These are phyloP conservation scores for Brassica juncea DNA, from an alignment of 345 rosid genomes.

Conservation along the genomic window DNA sequence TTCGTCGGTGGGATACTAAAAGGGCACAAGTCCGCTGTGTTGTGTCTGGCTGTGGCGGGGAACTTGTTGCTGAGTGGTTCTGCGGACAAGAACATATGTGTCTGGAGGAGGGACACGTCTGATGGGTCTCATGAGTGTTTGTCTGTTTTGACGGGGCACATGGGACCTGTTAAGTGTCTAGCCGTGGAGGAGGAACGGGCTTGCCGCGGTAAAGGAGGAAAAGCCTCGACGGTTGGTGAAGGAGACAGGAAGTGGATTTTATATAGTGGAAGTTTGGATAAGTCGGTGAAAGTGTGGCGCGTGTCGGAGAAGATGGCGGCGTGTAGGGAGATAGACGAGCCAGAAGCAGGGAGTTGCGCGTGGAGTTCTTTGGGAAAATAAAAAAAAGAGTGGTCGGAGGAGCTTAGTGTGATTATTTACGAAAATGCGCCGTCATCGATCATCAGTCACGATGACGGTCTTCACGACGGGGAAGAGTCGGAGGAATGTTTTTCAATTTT, in stretches of 20 bases:
- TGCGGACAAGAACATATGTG: conserved; percentile 75
- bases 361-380: conserved; percentile 8
- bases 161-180: conserved; percentile 86
- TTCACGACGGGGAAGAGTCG: conserved; percentile 13
- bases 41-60: conserved; percentile 60
- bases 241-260: conserved; percentile 51
- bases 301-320: conserved; percentile 52
- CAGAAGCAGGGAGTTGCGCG: conserved; percentile 30
- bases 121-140: conserved; percentile 59
- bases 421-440: neutral
- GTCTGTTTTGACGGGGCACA: conserved; percentile 67
- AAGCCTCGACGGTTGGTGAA: neutral
- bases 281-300: conserved; percentile 87
- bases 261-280: conserved; percentile 84
- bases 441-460: conserved; percentile 7
- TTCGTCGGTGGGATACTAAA: conserved; percentile 55
- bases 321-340: conserved; percentile 17
- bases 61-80: conserved; percentile 78
- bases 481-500: neutral
- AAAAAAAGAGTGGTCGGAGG: conserved; percentile 13
- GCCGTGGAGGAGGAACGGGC: conserved; percentile 53
- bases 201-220: neutral
- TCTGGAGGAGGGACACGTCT: conserved; percentile 62
- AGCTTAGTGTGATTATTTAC: conserved; percentile 20
- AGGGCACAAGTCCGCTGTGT: conserved; percentile 68